Base-by-base conservation (phyloP, 208 protist genomes). In the Endotrypanum monterogeii region DNA sequence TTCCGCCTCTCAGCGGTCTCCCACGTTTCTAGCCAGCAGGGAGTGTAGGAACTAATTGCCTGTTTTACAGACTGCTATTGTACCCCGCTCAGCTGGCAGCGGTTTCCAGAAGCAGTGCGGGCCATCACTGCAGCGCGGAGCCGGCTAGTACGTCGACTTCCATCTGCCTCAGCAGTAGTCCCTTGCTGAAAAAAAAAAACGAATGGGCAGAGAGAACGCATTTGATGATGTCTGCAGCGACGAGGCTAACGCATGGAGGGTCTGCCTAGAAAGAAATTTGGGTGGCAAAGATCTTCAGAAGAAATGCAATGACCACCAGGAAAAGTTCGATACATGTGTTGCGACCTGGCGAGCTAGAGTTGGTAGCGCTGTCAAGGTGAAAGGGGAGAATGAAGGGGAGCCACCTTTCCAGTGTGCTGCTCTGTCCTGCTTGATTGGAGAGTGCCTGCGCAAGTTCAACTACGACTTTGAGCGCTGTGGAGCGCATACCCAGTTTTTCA, bases 381-480 rank as follows among this genome's bases (percentile, higher is more conserved):
- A 86, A 30, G 91, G 91, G 0, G 82, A 83, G 57, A 93, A 93
- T 65, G 82, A 93, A 63, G 91, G 91, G 54, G 88, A 95, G 50
- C 91, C 91, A 9, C 86, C 91, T 51, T 78, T 76, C 30, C 91
- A 93, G 66, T 95, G 91, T 61, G 91, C 86, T 25, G 85, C 85
- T 12, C 82, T 93, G 79, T 92, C 88, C 37, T 95, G 91, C 63
- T 83, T 93, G 9, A 84, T 93, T 32, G 91, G 89, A 6, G 74
- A 81, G 55, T 95, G 91, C 57, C 80, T 95, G 60, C 86, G 88
- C 41, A 78, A 85, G n/a, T 85, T 79, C 82, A 87, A 85, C 51
- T 95, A 90, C 73, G 82, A 93, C 68, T 95, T 95, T 80, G 71
- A 83, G 6, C 73, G 82, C 25, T 95, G 91, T 78, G 84, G 89